Base-by-base conservation (phyloP, 2,329 filamentous ascomycete species). In the Stemphylium vesicarium region DNA sequence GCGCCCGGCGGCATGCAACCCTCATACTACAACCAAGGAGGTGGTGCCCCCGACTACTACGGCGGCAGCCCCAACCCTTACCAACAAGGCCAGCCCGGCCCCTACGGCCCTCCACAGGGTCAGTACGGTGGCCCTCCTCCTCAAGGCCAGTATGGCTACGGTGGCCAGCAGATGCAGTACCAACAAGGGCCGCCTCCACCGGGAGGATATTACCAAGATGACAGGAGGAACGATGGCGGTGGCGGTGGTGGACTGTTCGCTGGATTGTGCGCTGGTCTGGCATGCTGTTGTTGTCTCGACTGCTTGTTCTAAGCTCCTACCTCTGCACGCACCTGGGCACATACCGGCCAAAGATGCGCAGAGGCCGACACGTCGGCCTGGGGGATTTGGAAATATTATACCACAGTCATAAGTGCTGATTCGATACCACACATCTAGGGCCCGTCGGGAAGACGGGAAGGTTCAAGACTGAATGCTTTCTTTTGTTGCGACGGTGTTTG, bases 281-380 rank as follows among this genome's bases (percentile, higher is more conserved):
- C 81, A 33, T 81, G 80, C 63, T 82, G 81, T 62, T 82, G 80
- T 63, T 82, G 80, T 73, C 75, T 82, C 71, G 80, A 82, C 60
- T 75, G 79, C 56, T 65, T 82, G 65, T 81, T 82, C 61, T 81
- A 79, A 63, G 50, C 26, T 36, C 20, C 20, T 7, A 13, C 32
- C 31, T 12, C 32, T 32, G 13, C 3, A 2, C 16, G 7, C 38
- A 20, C 20, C 20, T 20, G 20, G 20, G 20, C 20, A 40, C 15
- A 12, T 26, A 18, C 2, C 37, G 22, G 18, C 18, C 20, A 15
- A 32, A 9, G 16, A 24, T 7, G 36, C 12, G 44, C 29, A 22
- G 36, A 39, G 31, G 45, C 29, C 5, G 20, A 16, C 16, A 37
- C n/a, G 13, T 16, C 24, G 16, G 41, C 20, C 47, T 37, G n/a